phyloP scores from a whole-genome alignment of 768 basidiomycete genomes.

The Sporobolomyces phaffii region DNA sequence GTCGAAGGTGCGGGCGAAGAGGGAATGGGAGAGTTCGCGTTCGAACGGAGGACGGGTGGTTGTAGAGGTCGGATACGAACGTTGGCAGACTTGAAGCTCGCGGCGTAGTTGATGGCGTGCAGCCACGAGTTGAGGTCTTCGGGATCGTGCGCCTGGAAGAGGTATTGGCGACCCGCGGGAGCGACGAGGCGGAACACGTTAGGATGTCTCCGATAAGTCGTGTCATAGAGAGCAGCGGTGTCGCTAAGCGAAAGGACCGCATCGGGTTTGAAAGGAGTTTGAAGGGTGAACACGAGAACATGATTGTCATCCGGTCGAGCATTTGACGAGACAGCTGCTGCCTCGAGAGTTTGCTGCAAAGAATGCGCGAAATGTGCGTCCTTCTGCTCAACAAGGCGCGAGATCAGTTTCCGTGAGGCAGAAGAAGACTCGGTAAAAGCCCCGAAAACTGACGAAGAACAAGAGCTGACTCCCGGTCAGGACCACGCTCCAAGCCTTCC shows the following conservation, averaged over 20 bases:
- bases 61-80: slow-evolving; percentile 64
- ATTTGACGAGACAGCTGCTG: not conserved
- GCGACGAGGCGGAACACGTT: slow-evolving; percentile 72
- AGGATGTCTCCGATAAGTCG: slow-evolving; percentile 53
- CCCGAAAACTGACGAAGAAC: slow-evolving; percentile 55
- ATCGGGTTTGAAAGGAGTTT: slow-evolving; percentile 60
- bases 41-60: not conserved
- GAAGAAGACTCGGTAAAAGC: too few species aligned
- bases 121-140: slow-evolving; percentile 84
- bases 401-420: not conserved
- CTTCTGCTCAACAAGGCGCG: slow-evolving; percentile 11
- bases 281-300: slow-evolving; percentile 29
- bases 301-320: slow-evolving; percentile 30
- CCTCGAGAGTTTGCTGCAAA: slow-evolving; percentile 18
- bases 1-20: not conserved
- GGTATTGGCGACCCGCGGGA: slow-evolving; percentile 69
- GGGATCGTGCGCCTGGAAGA: slow-evolving; percentile 67
- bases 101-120: slow-evolving; percentile 84
- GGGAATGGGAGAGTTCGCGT: not conserved
- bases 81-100: slow-evolving; percentile 78
- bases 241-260: slow-evolving; percentile 73
- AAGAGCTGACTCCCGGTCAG: slow-evolving; percentile 85
- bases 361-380: slow-evolving; percentile 23
- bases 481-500: slow-evolving; percentile 77
- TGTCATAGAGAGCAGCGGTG: slow-evolving; percentile 73